These are phyloP conservation scores for Ambrosia trifida DNA, from an alignment of 129 eudicot species.

Conservation along the genomic window DNA sequence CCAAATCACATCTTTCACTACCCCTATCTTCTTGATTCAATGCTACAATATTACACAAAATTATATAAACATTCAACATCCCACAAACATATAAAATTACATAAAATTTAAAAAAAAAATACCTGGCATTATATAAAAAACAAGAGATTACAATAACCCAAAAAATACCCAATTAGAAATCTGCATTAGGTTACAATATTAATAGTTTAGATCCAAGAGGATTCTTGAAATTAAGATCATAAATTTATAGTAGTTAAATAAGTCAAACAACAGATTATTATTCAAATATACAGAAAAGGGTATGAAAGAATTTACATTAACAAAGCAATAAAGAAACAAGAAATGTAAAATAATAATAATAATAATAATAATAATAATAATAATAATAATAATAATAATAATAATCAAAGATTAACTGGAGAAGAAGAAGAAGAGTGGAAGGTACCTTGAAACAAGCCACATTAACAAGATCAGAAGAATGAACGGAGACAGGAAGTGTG, in stretches of 20 bases:
- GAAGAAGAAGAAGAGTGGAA: conserved; percentile 19
- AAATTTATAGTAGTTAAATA: conserved; percentile 14
- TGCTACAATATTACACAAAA: conserved; percentile 30
- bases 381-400: too few relatives aligned
- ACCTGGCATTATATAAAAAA: conserved; percentile 54
- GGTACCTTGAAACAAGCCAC: conserved; percentile 38
- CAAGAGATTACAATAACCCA: conserved; percentile 5
- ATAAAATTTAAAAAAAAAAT: background rate
- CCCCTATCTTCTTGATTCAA: conserved; percentile 47
- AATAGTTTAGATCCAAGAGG: conserved; percentile 23
- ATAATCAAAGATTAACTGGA: background rate
- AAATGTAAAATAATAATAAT: background rate
- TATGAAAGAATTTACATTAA: too few relatives aligned
- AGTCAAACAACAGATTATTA: background rate
- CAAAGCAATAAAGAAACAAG: conserved; percentile 7
- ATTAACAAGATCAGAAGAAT: conserved; percentile 37
- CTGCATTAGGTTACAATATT: conserved; percentile 30
- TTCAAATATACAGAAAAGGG: too few relatives aligned
- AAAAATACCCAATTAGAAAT: conserved; percentile 22
- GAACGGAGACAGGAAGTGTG: background rate
- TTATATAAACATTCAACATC: background rate
- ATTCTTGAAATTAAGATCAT: conserved; percentile 15
- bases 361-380: too few relatives aligned
- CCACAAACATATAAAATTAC: too few relatives aligned
- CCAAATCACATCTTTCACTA: conserved; percentile 51